These are phyloP conservation scores for Populus pruinosa DNA, from an alignment of 345 rosid genomes.

Conservation along the genomic window DNA sequence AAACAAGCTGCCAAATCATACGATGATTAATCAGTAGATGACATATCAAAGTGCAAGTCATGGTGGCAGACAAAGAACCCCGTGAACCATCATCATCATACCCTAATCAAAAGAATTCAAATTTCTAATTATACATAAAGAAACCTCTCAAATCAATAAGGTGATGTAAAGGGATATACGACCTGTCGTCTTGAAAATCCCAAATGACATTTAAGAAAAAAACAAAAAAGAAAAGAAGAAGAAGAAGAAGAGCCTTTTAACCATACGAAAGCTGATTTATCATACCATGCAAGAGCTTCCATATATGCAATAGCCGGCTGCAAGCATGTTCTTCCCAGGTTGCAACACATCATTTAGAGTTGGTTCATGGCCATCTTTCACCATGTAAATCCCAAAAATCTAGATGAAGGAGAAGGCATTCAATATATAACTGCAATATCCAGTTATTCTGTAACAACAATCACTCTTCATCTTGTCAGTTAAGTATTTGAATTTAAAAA, in stretches of 20 bases:
- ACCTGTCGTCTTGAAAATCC: neutral
- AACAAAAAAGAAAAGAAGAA: too few relatives aligned
- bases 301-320: slow-evolving; percentile 99
- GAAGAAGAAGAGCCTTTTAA: neutral
- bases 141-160: neutral
- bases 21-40: neutral
- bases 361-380: slow-evolving; percentile 65
- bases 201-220: neutral
- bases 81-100: neutral
- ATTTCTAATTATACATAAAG: neutral
- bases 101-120: neutral
- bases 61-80: neutral
- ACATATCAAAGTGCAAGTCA: neutral
- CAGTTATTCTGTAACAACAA: slow-evolving; percentile 18
- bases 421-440: slow-evolving; percentile 22
- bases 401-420: slow-evolving; percentile 37
- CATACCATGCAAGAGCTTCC: slow-evolving; percentile 99
- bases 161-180: neutral
- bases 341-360: slow-evolving; percentile 76
- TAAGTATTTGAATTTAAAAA: slow-evolving; percentile 2
- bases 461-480: slow-evolving; percentile 1
- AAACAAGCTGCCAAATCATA: slow-evolving; percentile 63
- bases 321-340: slow-evolving; percentile 87
- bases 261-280: neutral
- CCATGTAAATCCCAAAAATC: slow-evolving; percentile 91